These are phyloP conservation scores for Larix sibirica DNA, from an alignment of 83 land plant genomes.

Conservation along the genomic window DNA sequence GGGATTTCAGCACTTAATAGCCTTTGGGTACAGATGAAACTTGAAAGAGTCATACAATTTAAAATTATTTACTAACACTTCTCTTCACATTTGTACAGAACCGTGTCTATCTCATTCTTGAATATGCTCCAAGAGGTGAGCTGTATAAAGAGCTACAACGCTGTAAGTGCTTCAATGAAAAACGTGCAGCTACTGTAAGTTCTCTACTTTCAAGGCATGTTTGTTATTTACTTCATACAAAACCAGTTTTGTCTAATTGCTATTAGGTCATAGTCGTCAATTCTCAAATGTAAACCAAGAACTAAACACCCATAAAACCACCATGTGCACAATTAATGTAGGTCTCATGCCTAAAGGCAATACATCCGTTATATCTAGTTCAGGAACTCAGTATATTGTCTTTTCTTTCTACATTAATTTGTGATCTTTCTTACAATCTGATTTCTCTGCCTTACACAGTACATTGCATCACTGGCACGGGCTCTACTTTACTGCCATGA, in stretches of 20 bases:
- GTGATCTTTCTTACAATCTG: neutral
- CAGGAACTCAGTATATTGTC: neutral
- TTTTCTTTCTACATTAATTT: neutral
- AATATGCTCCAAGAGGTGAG: constrained; percentile 93
- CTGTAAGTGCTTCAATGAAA: constrained; percentile 83
- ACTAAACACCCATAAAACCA: neutral
- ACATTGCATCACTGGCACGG: constrained; percentile 69
- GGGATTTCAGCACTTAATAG: too few relatives aligned
- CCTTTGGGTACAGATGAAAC: neutral
- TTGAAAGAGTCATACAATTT: neutral
- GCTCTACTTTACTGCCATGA: constrained; percentile 82
- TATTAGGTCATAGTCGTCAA: neutral
- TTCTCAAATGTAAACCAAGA: neutral
- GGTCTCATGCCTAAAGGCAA: neutral
- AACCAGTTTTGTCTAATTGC: neutral
- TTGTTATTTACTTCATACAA: neutral
- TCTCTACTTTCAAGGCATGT: neutral
- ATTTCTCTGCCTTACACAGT: constrained; percentile 32
- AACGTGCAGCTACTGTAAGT: constrained; percentile 87
- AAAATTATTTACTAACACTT: neutral
- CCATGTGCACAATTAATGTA: neutral
- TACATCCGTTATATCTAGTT: neutral
- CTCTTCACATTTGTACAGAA: constrained; percentile 41
- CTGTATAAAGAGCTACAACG: constrained; percentile 87
- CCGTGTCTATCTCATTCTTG: constrained; percentile 82